phyloP scores from a whole-genome alignment of 768 basidiomycete species.

The Sarcodon aspratus region DNA sequence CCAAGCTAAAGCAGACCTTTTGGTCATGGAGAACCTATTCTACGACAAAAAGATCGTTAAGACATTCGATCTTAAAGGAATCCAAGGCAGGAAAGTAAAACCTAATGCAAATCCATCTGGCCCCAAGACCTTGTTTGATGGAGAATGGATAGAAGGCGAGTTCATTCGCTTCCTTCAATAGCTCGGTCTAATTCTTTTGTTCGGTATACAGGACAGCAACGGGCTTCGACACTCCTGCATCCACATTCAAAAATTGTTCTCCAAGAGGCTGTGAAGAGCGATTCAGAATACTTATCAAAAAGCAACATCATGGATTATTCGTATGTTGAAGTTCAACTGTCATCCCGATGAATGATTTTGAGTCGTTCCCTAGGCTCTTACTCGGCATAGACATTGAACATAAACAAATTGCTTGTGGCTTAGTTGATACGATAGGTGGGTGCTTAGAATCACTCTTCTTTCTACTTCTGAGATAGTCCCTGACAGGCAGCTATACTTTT shows the following conservation, averaged over 20 bases:
- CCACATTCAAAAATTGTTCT: conserved; percentile 69
- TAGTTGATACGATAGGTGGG: conserved; percentile 74
- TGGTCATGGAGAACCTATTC: conserved; percentile 84
- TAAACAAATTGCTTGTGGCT: conserved; percentile 63
- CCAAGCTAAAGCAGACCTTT: conserved; percentile 60
- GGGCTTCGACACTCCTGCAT: conserved; percentile 49
- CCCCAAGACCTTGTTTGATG: conserved; percentile 65
- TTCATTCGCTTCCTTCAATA: not conserved
- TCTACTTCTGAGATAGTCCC: not conserved
- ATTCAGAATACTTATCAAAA: conserved; percentile 62
- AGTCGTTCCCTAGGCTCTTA: conserved; percentile 35
- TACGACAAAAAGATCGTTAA: conserved; percentile 54
- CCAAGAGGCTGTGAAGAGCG: conserved; percentile 52
- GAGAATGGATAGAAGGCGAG: conserved; percentile 75
- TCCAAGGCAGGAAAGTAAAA: conserved; percentile 67
- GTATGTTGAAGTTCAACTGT: conserved; percentile 26
- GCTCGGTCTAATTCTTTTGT: not conserved
- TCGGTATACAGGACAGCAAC: conserved; percentile 42
- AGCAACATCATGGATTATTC: conserved; percentile 87
- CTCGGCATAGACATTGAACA: conserved; percentile 59
- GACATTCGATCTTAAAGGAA: conserved; percentile 79
- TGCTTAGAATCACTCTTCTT: not conserved
- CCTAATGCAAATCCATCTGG: conserved; percentile 20
- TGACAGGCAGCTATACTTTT: conserved; percentile 71
- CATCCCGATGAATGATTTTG: not conserved